Conservation (phyloP, 202 grass and related monocot species). For the Thinopyrum obtusiflorum region DNA sequence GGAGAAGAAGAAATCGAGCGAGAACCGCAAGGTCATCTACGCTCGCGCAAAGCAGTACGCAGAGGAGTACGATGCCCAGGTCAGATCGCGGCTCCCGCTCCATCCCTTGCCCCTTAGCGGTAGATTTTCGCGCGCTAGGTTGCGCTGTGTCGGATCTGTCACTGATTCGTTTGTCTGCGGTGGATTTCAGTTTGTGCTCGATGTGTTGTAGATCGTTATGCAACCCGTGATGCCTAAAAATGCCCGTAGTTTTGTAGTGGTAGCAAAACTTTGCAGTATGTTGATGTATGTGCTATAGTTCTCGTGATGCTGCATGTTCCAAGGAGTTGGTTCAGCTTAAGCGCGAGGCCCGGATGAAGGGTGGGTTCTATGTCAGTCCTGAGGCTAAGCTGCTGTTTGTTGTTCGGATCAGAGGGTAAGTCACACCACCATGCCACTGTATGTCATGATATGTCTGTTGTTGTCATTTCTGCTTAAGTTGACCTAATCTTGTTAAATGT, state of each 20-base stretch:
- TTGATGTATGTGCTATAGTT: background rate
- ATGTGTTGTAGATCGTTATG: background rate
- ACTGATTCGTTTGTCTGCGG: too few species aligned
- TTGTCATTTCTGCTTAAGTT: too few species aligned
- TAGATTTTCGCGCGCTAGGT: background rate
- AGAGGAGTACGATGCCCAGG: constrained; percentile 72
- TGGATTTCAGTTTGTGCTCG: background rate
- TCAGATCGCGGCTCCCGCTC: constrained; percentile 1
- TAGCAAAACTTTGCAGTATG: background rate
- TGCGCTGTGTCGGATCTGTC: background rate
- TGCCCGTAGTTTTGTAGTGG: background rate
- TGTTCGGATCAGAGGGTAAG: constrained; percentile 70
- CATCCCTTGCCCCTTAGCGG: background rate
- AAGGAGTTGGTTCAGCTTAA: constrained; percentile 82
- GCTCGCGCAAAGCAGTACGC: constrained; percentile 64
- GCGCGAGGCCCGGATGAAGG: constrained; percentile 78
- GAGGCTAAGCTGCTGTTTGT: constrained; percentile 80
- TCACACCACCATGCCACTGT: background rate
- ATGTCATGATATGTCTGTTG: background rate
- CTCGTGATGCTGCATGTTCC: background rate
- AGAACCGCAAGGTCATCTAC: constrained; percentile 60
- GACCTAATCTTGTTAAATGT: background rate
- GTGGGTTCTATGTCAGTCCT: constrained; percentile 86
- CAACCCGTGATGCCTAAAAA: background rate
- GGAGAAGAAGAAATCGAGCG: constrained; percentile 45